A percentile compares a stretch with the other conserved stretches of the same genome.
These are phyloP conservation scores for Mycena vulgaris DNA, from an alignment of 768 basidiomycete genomes.

Conservation along the genomic window DNA sequence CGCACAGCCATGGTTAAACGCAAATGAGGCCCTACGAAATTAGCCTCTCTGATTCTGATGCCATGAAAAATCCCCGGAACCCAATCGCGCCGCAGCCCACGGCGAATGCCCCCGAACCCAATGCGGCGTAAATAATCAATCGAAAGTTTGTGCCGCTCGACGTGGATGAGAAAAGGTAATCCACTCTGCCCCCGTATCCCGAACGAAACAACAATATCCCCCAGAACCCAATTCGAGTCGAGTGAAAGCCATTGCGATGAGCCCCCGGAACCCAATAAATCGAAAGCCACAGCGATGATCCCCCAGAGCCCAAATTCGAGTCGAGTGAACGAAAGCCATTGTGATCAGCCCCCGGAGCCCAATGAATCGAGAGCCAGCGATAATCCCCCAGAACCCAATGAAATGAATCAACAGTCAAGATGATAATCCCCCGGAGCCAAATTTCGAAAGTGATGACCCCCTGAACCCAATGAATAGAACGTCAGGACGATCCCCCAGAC, in stretches of 20 bases:
- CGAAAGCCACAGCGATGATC: no score
- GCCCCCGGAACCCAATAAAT: background rate
- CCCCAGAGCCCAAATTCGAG: slow-evolving; percentile 7
- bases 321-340: slow-evolving; percentile 3
- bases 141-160: background rate
- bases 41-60: background rate
- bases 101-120: background rate
- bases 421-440: slow-evolving; percentile 1
- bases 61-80: background rate
- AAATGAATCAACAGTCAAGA: background rate
- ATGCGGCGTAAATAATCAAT: slow-evolving; percentile 7
- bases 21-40: slow-evolving; percentile 1
- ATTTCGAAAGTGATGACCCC: background rate
- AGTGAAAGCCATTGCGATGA: no score
- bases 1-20: background rate
- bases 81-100: background rate
- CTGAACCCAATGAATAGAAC: no score
- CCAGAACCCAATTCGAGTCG: background rate
- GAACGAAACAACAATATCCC: background rate
- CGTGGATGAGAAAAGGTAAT: slow-evolving; percentile 13
- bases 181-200: slow-evolving; percentile 2
- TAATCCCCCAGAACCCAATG: slow-evolving; percentile 13
- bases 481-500: no score
- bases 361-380: background rate
- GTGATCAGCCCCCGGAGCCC: slow-evolving; percentile 11